Base-by-base conservation (phyloP, 306 rosid genomes). In the Inga leiocalycina region DNA sequence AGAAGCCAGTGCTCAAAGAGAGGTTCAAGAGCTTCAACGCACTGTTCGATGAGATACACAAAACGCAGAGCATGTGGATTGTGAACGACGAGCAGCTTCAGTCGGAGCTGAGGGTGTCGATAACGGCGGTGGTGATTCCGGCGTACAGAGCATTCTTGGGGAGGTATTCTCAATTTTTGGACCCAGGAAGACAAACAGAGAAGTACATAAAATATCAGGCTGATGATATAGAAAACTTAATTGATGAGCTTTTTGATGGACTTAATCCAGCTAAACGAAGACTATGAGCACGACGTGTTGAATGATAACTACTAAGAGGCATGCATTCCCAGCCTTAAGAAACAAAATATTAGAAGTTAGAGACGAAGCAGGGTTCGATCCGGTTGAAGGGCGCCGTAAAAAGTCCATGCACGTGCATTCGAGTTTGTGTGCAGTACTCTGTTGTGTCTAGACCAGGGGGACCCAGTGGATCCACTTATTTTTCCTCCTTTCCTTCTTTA, bases 31-130 rank as follows among this genome's bases (percentile, higher is more conserved):
- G 84, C 64, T 96, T 96, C 85, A 96, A 92, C 8, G 24, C 89
- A 0, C 8, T 87, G 89, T 92, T 96, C n/a, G 99, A 96, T 0
- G 98, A 93, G 65, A 94, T 94, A 41, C 99, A 93, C 89, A 96
- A 71, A 84, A 90, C 96, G 45, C 99, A 96, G 82, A 89, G 97
- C 87, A 17, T 89, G n/a, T 96, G 99, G 99, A 93, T 96, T 8
- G 98, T 96, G 74, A 90, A 90, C 56, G 99, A 93, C 43, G 98
- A 91, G 32, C 99, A 96, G 57, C 98, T 96, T 80, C 96, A 92
- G 41, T 92, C 99, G 57, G 99, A 96, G 90, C 93, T 96, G 4
- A 80, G 98, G 86, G 93, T 93, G 56, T 96, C 99, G 0, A 85
- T 96, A 30, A 90, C 97, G 11, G 91, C 84, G 1, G 90, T 96